Evolutionary conservation across 2,329 filamentous ascomycete species (phyloP).

Genomic region (Claviceps digitariae): DNA sequence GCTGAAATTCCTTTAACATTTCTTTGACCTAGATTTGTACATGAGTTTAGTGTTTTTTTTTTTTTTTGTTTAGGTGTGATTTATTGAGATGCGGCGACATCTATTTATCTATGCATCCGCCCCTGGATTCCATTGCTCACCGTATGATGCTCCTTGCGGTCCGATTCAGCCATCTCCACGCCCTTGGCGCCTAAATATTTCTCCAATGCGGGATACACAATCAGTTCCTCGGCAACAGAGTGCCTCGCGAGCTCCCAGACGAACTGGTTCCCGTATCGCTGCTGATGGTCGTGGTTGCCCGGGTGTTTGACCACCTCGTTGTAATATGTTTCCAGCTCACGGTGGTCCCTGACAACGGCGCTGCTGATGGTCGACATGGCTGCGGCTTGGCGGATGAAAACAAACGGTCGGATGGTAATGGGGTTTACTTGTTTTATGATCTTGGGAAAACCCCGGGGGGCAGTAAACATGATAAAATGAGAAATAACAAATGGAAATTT

Average conservation of each 20-base stretch:
- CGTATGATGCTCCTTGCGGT: slow-evolving; percentile 32
- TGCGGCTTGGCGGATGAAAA: neutral
- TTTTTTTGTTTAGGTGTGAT: too few relatives aligned
- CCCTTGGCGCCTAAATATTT: slow-evolving; percentile 29
- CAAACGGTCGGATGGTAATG: neutral
- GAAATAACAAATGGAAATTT: neutral
- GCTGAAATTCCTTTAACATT: slow-evolving; percentile 34
- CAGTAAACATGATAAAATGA: neutral
- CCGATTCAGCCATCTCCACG: slow-evolving; percentile 29
- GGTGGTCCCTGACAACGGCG: slow-evolving; percentile 17
- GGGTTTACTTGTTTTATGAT: neutral
- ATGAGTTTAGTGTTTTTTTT: neutral
- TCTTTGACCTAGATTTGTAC: slow-evolving; percentile 32
- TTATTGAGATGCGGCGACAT: too few relatives aligned
- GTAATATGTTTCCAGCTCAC: slow-evolving; percentile 23
- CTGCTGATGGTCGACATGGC: slow-evolving; percentile 15
- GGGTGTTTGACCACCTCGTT: slow-evolving; percentile 24
- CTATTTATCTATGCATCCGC: too few relatives aligned
- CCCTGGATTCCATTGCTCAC: too few relatives aligned
- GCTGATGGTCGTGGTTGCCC: slow-evolving; percentile 22
- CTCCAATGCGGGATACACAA: slow-evolving; percentile 41
- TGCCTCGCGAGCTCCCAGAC: slow-evolving; percentile 35
- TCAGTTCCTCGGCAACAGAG: slow-evolving; percentile 32
- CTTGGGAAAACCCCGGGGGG: neutral
- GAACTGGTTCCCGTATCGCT: slow-evolving; percentile 32